Evolutionary conservation across 179 eudicot genomes (phyloP).

Genomic region (Silene vulgaris): DNA sequence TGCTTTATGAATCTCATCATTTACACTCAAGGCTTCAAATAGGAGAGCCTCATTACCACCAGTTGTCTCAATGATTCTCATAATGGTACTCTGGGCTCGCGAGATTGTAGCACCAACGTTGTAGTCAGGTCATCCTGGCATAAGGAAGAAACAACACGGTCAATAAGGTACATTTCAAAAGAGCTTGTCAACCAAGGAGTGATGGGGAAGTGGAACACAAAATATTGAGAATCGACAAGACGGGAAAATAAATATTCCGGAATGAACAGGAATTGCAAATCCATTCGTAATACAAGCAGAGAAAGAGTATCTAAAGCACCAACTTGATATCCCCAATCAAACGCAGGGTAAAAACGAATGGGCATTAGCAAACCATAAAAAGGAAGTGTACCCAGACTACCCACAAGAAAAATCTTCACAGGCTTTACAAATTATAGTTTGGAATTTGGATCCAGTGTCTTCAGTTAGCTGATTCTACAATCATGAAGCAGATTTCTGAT

Average conservation of each 20-base stretch:
- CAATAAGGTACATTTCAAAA: background rate
- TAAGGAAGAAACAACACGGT: background rate
- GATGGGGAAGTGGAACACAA: background rate
- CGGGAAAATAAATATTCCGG: background rate
- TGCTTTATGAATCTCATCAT: constrained; percentile 83
- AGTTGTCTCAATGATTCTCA: constrained; percentile 74
- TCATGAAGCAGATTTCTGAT: background rate
- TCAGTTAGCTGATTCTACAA: too few relatives aligned
- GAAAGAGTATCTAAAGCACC: background rate
- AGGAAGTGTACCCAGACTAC: too few relatives aligned
- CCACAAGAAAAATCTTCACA: background rate
- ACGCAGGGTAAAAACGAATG: background rate
- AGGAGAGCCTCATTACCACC: constrained; percentile 88
- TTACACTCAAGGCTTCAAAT: constrained; percentile 89
- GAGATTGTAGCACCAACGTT: constrained; percentile 80
- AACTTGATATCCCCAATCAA: background rate
- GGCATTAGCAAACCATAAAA: background rate
- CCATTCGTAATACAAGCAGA: background rate
- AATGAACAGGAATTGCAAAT: background rate
- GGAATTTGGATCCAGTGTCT: background rate
- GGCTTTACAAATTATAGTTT: background rate
- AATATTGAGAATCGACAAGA: too few relatives aligned
- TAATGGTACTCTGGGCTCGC: constrained; percentile 61
- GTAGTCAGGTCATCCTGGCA: constrained; percentile 85
- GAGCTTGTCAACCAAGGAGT: background rate